A percentile compares a stretch with the other conserved stretches of the same genome.
Evolutionary conservation across 169 alveolate genomes (phyloP).

Genomic region (Plasmodium malariae): DNA sequence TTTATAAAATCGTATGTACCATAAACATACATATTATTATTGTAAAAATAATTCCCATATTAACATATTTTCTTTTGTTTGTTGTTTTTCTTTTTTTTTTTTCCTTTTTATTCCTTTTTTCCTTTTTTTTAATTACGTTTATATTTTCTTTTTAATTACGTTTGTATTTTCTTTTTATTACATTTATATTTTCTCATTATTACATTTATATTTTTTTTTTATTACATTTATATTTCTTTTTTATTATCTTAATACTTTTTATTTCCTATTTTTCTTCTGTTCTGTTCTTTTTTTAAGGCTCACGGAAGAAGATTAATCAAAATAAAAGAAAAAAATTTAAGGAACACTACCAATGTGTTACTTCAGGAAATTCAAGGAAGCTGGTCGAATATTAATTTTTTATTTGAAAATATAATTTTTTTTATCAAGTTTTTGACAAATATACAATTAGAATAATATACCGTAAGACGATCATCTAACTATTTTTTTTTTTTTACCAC

Average conservation of each 20-base stretch:
- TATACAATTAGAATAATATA: conserved; percentile 58
- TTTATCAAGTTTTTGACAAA: conserved; percentile 76
- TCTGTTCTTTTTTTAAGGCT: conserved; percentile 9
- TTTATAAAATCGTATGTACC: neutral
- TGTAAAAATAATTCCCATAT: neutral
- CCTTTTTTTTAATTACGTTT: too few relatives aligned
- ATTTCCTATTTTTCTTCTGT: neutral
- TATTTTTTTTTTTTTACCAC: too few relatives aligned
- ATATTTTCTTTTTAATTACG: too few relatives aligned
- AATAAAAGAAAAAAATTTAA: conserved; percentile 40
- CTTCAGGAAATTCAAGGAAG: conserved; percentile 66
- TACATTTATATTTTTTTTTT: too few relatives aligned
- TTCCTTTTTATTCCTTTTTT: too few relatives aligned
- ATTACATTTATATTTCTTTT: too few relatives aligned
- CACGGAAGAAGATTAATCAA: conserved; percentile 65
- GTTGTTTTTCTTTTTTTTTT: too few relatives aligned
- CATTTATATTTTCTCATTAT: too few relatives aligned
- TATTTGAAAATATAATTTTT: conserved; percentile 74
- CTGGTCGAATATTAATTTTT: conserved; percentile 65
- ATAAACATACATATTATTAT: neutral
- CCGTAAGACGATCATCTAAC: too few relatives aligned
- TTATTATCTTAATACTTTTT: too few relatives aligned
- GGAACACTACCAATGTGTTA: conserved; percentile 32
- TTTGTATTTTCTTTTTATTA: too few relatives aligned
- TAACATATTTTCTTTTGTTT: neutral